Base-by-base conservation (phyloP, 495 filamentous ascomycete genomes). In the Beverwykella pulmonaria region DNA sequence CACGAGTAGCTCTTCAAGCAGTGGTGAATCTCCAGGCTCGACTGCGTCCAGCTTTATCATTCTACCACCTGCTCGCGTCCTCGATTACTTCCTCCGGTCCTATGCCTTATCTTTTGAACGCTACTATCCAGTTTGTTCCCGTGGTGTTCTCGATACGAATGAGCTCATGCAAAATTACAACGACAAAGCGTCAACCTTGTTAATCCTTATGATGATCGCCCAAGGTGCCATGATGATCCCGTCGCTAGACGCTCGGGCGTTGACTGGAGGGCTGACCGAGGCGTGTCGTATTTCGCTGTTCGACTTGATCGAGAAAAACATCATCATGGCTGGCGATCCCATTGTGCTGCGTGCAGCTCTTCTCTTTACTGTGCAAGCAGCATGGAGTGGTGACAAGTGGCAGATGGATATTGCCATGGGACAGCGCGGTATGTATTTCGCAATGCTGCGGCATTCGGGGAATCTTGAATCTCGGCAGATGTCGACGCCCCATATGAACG, bases 331-430 rank as follows among this genome's bases (percentile, higher is more conserved):
- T 29, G 81, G 83, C 5, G 83, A 88, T 71, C 83, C 83, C 1
- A 81, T 79, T 14, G 79, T 85, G 0, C 78, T 87, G 54, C 80
- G 83, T 29, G 84, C 84, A 41, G 86, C 85, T 0, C 74, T 89
- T 6, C 78, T 89, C 12, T 87, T 88, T 71, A 84, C 80, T 1
- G 77, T 87, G 1, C 77, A 86, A 10, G 85, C 83, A 5, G 83
- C 82, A 0, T 89, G 86, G 86, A 85, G 85, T 69, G 86, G 86
- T 50, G 86, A 89, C 71, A 87, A 87, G 71, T 87, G 85, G 85
- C 85, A 86, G 49, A 89, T 89, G 85, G 85, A 88, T 65, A 87
- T 87, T 52, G 82, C 84, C 26, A 87, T 86, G 83, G 86, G 86
- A n/a, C 86, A 88, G 71, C 80, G 84, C 29, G 83, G 82, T 47